A percentile compares a stretch with the other conserved stretches of the same genome.
These are phyloP conservation scores for Aspergillus floridensis DNA, from an alignment of 2,329 filamentous ascomycete genomes.

Conservation along the genomic window DNA sequence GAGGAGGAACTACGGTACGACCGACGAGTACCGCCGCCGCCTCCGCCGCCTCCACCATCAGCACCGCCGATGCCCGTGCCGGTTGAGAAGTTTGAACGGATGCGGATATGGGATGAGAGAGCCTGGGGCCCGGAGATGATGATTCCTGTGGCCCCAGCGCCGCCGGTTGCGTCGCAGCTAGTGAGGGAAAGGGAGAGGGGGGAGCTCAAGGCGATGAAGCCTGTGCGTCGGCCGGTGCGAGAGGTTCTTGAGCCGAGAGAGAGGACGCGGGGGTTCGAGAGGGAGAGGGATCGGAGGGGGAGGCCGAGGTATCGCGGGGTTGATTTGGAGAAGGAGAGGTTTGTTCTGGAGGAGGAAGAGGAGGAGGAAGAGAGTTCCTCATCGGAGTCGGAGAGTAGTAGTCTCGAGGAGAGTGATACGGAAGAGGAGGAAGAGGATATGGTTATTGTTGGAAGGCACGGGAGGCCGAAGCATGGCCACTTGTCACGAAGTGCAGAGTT, in stretches of 20 bases:
- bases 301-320: background rate
- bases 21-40: conserved; percentile 16
- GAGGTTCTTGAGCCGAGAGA: background rate
- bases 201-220: background rate
- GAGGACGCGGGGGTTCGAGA: background rate
- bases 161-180: background rate
- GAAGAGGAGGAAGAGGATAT: conserved; percentile 16
- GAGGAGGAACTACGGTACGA: conserved; percentile 14
- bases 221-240: background rate
- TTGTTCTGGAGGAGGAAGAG: conserved; percentile 2
- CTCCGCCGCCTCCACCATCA: background rate
- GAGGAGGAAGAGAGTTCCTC: conserved; percentile 10
- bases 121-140: background rate
- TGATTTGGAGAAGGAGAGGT: conserved; percentile 3
- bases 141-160: background rate
- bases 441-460: conserved; percentile 3
- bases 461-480: conserved; percentile 4
- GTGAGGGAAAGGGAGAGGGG: background rate
- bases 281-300: background rate
- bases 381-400: conserved; percentile 10
- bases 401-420: conserved; percentile 10
- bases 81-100: conserved; percentile 43
- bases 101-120: conserved; percentile 39
- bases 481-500: conserved; percentile 6
- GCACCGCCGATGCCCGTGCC: background rate